phyloP scores from a whole-genome alignment of 176 grass and related monocot genomes.

The Bolboschoenus planiculmis region DNA sequence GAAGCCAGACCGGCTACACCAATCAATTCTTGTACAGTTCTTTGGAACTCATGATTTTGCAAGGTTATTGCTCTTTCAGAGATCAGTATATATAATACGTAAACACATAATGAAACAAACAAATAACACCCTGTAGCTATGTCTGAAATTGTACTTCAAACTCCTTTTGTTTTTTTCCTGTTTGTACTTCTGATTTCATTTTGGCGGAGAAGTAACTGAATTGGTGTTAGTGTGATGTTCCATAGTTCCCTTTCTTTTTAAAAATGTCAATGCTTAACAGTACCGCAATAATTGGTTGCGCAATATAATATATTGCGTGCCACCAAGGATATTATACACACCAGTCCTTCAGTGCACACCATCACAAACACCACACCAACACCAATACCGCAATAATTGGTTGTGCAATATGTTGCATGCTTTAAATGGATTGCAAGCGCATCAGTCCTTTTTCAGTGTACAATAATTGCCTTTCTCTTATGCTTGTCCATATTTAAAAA shows the following conservation, averaged over 20 bases:
- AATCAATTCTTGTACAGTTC: conserved; percentile 87
- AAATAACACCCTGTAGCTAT: background rate
- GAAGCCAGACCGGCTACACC: conserved; percentile 54
- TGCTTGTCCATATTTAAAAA: conserved; percentile 1
- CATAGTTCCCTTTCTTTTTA: background rate
- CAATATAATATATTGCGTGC: background rate
- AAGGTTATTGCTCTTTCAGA: conserved; percentile 46
- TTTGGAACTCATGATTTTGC: conserved; percentile 99
- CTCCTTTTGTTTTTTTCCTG: conserved; percentile 23
- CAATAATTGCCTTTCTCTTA: background rate
- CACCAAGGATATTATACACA: background rate
- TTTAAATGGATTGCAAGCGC: background rate
- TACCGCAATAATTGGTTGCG: conserved; percentile 13
- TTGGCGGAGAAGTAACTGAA: background rate
- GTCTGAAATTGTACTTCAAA: background rate
- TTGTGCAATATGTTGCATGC: background rate
- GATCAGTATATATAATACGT: background rate
- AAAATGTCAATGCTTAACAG: background rate
- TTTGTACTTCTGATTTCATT: background rate
- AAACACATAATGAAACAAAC: background rate
- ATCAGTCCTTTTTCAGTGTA: background rate
- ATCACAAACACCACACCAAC: background rate
- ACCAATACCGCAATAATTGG: background rate
- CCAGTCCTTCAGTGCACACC: background rate
- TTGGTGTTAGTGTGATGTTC: background rate